Evolutionary conservation across 1,139 yeast species (phyloP).

Genomic region (Yamadazyma taylorii): DNA sequence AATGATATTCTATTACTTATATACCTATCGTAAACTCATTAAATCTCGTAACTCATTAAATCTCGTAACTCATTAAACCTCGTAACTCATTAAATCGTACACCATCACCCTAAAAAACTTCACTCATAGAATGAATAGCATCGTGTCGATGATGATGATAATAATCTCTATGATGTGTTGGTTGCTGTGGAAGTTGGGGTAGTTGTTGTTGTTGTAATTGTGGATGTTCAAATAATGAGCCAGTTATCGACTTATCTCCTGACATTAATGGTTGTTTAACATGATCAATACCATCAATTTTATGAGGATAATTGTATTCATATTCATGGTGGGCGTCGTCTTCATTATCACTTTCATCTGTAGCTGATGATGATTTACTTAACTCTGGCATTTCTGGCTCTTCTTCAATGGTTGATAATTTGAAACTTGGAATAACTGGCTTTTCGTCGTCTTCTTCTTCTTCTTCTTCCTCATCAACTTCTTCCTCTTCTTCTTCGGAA

Average conservation of each 20-base stretch:
- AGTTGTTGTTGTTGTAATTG: too few species aligned
- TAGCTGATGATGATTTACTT: slow-evolving; percentile 23
- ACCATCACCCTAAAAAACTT: slow-evolving; percentile 14
- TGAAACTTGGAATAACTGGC: slow-evolving; percentile 6
- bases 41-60: not conserved
- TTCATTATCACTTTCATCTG: slow-evolving; percentile 27
- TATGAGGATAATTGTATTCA: too few species aligned
- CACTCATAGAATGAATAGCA: slow-evolving; percentile 25
- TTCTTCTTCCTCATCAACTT: slow-evolving; percentile 19
- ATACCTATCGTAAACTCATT: not conserved
- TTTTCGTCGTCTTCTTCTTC: slow-evolving; percentile 14
- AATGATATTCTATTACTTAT: not conserved
- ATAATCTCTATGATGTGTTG: too few species aligned
- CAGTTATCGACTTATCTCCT: slow-evolving; percentile 1
- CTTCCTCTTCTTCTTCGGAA: slow-evolving; percentile 25
- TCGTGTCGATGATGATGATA: slow-evolving; percentile 22
- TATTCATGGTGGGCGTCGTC: slow-evolving; percentile 6
- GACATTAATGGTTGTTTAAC: slow-evolving; percentile 2
- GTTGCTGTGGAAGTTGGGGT: too few species aligned
- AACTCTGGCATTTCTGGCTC: slow-evolving; percentile 27
- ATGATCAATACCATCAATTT: too few species aligned
- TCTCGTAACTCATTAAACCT: slow-evolving; percentile 1
- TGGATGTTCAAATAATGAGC: slow-evolving; percentile 1
- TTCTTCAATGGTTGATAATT: slow-evolving; percentile 12
- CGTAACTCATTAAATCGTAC: too few species aligned